These are phyloP conservation scores for Curvularia sp. DNA, from an alignment of 2,329 filamentous ascomycete species.

Conservation along the genomic window DNA sequence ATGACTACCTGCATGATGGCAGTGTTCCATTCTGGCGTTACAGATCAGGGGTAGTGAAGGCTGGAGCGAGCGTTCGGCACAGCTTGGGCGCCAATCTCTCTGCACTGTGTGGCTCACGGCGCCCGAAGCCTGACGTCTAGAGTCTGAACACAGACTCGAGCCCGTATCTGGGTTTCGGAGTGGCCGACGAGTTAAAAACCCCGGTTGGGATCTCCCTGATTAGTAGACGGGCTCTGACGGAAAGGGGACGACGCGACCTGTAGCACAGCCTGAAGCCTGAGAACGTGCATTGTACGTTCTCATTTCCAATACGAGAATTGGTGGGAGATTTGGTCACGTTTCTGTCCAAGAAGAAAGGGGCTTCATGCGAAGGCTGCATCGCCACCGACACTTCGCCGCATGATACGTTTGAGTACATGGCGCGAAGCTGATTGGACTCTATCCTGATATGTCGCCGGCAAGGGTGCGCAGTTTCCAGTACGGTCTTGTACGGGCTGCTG, in stretches of 20 bases:
- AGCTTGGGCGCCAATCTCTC: slow-evolving; percentile 20
- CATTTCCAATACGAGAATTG: slow-evolving; percentile 10
- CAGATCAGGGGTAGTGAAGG: slow-evolving; percentile 8
- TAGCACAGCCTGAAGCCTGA: slow-evolving; percentile 9
- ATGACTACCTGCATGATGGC: slow-evolving; percentile 23
- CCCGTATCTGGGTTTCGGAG: slow-evolving; percentile 21
- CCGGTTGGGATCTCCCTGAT: slow-evolving; percentile 2
- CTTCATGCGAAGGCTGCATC: slow-evolving; percentile 21
- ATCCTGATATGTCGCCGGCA: slow-evolving; percentile 10
- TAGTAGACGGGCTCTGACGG: slow-evolving; percentile 11
- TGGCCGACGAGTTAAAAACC: slow-evolving; percentile 14
- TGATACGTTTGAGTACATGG: slow-evolving; percentile 5
- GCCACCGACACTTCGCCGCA: slow-evolving; percentile 11
- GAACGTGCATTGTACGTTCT: slow-evolving; percentile 16
- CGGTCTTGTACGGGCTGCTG: slow-evolving; percentile 11
- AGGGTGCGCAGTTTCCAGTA: slow-evolving; percentile 15
- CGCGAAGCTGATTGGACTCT: slow-evolving; percentile 15
- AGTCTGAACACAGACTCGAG: slow-evolving; percentile 12
- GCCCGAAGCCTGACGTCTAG: slow-evolving; percentile 10
- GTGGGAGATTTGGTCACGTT: slow-evolving; percentile 11
- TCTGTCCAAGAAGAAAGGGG: slow-evolving; percentile 9
- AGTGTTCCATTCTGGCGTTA: slow-evolving; percentile 19
- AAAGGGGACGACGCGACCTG: slow-evolving; percentile 10
- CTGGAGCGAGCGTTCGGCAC: slow-evolving; percentile 11
- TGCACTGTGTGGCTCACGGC: slow-evolving; percentile 14